Evolutionary conservation across 371 early-diverging fungal genomes (phyloP).

Genomic region (Mucor racemosus): DNA sequence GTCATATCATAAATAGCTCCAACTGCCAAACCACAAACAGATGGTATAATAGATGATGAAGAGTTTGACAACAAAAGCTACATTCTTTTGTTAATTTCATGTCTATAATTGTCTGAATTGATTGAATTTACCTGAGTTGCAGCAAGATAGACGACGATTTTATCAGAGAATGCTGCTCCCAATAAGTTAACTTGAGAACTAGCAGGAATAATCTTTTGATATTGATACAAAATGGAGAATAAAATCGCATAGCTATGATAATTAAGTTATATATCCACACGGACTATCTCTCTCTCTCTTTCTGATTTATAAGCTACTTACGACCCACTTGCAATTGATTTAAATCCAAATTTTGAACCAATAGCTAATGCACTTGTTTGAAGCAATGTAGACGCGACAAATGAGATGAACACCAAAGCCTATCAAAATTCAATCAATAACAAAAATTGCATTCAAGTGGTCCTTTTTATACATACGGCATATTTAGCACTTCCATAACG

Average conservation of each 20-base stretch:
- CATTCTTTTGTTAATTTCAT: not conserved
- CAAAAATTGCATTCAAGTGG: not conserved
- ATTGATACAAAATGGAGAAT: conserved; percentile 64
- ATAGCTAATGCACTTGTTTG: conserved; percentile 46
- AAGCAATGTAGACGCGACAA: conserved; percentile 55
- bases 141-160: conserved; percentile 60
- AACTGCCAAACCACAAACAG: conserved; percentile 57
- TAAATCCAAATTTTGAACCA: conserved; percentile 24
- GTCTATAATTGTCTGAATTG: not conserved
- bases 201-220: conserved; percentile 53
- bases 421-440: conserved; percentile 5
- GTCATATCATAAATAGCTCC: conserved; percentile 59
- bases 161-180: conserved; percentile 61
- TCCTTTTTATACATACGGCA: conserved; percentile 34
- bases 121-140: conserved; percentile 53
- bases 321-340: conserved; percentile 27
- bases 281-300: not conserved
- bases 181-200: conserved; percentile 55
- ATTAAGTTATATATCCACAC: not conserved
- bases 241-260: conserved; percentile 52
- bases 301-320: conserved; percentile 11
- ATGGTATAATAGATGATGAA: conserved; percentile 54
- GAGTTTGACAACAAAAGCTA: conserved; percentile 55
- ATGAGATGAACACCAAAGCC: conserved; percentile 59
- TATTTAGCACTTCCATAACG: conserved; percentile 73